Conservation (phyloP, 192 early-diverging fungal genomes). For the Coemansia sp. region DNA sequence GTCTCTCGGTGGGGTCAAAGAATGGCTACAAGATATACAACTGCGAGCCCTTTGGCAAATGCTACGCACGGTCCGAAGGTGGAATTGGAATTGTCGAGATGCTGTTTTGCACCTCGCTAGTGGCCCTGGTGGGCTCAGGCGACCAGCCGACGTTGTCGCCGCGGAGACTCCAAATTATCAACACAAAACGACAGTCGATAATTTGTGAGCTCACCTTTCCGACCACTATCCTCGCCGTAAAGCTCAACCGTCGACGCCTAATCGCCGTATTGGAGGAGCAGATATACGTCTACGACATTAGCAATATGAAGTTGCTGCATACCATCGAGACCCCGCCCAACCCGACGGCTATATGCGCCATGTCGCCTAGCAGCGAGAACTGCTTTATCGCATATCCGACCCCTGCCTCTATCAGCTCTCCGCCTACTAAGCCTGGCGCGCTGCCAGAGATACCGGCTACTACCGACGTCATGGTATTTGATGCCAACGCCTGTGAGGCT, state of each 20-base stretch:
- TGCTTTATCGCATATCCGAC: constrained; percentile 96
- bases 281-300: constrained; percentile 96
- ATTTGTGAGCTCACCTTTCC: constrained; percentile 98
- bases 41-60: constrained; percentile 96
- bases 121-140: constrained; percentile 94
- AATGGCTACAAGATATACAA: constrained; percentile 96
- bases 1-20: constrained; percentile 85
- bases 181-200: constrained; percentile 97
- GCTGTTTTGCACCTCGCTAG: constrained; percentile 96
- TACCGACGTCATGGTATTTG: constrained; percentile 82
- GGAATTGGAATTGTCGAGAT: constrained; percentile 96
- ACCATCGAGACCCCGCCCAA: constrained; percentile 96
- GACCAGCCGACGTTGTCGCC: constrained; percentile 88
- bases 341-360: constrained; percentile 83
- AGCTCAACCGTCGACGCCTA: constrained; percentile 92
- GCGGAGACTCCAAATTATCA: constrained; percentile 89
- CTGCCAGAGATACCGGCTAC: constrained; percentile 56
- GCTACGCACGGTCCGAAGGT: constrained; percentile 87
- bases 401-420: constrained; percentile 64
- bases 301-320: constrained; percentile 97
- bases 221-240: constrained; percentile 91
- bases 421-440: constrained; percentile 57
- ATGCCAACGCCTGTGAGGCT: constrained; percentile 84
- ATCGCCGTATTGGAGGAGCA: constrained; percentile 95
- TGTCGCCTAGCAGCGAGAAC: constrained; percentile 93